phyloP scores from a whole-genome alignment of 1,139 yeast species.

The Suhomyces anneliseae region DNA sequence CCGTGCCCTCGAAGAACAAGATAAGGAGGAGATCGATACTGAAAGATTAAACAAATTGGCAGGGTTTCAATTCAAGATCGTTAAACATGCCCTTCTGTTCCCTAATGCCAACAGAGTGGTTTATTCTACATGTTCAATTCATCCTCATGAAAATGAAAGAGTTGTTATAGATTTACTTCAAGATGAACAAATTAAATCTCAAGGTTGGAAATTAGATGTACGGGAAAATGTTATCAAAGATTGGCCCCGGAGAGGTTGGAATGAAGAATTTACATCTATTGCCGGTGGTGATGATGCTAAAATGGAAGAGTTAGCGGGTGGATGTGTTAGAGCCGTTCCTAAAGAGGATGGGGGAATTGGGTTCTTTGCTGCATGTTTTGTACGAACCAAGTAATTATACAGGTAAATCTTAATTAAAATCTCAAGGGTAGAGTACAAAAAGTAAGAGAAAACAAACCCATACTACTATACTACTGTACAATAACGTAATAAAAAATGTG shows the following conservation, averaged over 20 bases:
- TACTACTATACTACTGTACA: too few relatives aligned
- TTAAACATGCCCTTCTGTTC: constrained; percentile 83
- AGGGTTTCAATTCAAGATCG: constrained; percentile 81
- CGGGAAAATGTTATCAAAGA: constrained; percentile 66
- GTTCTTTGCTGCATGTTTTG: constrained; percentile 87
- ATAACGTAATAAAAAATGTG: too few relatives aligned
- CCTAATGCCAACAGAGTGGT: constrained; percentile 79
- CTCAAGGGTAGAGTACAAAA: too few relatives aligned
- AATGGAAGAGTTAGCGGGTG: constrained; percentile 64
- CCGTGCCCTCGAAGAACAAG: constrained; percentile 59
- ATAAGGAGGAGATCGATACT: constrained; percentile 43
- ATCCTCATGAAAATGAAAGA: constrained; percentile 88
- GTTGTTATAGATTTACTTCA: constrained; percentile 77
- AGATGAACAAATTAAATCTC: constrained; percentile 56
- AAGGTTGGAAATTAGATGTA: constrained; percentile 75
- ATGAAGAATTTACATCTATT: constrained; percentile 58
- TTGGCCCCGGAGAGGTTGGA: constrained; percentile 86
- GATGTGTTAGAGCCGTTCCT: constrained; percentile 84
- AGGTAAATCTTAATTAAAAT: background rate
- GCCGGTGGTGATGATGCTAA: constrained; percentile 45
- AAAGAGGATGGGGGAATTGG: constrained; percentile 96
- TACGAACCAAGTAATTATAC: constrained; percentile 15
- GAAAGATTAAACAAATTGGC: constrained; percentile 72
- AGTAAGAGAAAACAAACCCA: too few relatives aligned
- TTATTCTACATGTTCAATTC: constrained; percentile 93